Base-by-base conservation (phyloP, 2,329 filamentous ascomycete species). In the Rachicladosporium sp. region DNA sequence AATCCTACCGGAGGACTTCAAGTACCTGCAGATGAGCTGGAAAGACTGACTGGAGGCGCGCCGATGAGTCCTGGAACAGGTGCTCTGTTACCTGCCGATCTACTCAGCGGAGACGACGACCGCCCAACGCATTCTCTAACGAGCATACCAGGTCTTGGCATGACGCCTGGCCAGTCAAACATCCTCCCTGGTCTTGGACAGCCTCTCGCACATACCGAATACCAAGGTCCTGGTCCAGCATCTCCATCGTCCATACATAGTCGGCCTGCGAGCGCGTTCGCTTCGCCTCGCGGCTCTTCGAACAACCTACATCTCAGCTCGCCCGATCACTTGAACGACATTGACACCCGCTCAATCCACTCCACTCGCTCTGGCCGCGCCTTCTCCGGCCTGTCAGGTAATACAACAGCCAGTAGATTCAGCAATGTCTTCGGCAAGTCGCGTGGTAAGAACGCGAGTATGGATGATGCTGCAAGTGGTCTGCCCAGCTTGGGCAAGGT, bases 41-140 rank as follows among this genome's bases (percentile, higher is more conserved):
- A 74, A 42, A 68, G 68, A 11, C 57, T 81, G 29, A 76, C 71
- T 3, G 72, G 69, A 11, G 77, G 74, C 21, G 82, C 80, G 2
- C 81, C 81, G 1, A 73, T 89, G 56, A 88, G 82, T 51, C 84
- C 84, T 2, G 82, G 81, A 3, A 83, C 83, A 2, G 78, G 81
- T 19, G 73, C 79, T 11, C 66, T 89, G 3, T 63, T 93, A 10
- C 84, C 84, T 1, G 82, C 82, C 1, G 76, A 74, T 43, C 64
- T 81, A 4, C 58, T 61, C 35, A 49, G 46, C 11, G 52, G 46
- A n/a, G 54, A 57, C 13, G 56, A 60, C 37, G 47, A 41, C 37
- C 51, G 33, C 33, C 37, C 34, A 37, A 19, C 15, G 15, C 15
- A 19, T 19, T 19, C 15, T 19, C 43, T 50, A 4, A 33, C 31